Percentiles rank a stretch among this genome's conserved stretches.
Conservation (phyloP, 2,329 filamentous ascomycete genomes). For the Alternaria metachromatica region DNA sequence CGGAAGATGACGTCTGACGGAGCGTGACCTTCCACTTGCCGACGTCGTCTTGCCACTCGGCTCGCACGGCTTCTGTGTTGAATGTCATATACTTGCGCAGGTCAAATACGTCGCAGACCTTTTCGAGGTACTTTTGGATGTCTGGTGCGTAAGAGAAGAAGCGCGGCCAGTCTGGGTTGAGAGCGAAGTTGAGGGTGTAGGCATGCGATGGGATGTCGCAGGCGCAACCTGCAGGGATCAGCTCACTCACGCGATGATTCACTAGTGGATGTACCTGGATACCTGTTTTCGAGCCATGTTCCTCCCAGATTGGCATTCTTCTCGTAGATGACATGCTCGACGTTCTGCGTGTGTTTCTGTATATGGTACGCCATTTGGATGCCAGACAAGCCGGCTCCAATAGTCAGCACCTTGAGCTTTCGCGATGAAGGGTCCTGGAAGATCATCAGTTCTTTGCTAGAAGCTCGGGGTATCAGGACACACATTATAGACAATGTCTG, state of each 20-base stretch:
- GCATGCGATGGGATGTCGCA: constrained; percentile 57
- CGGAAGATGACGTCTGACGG: constrained; percentile 47
- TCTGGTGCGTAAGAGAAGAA: constrained; percentile 57
- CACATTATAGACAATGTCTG: constrained; percentile 48
- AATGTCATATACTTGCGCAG: constrained; percentile 62
- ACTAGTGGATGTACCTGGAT: constrained; percentile 28
- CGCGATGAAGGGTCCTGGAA: constrained; percentile 20
- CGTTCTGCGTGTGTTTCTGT: constrained; percentile 51
- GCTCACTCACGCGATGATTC: too few species aligned
- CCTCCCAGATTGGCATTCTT: constrained; percentile 55
- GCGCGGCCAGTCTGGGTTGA: constrained; percentile 57
- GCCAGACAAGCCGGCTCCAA: constrained; percentile 57
- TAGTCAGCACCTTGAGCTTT: constrained; percentile 56
- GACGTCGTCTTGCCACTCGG: constrained; percentile 57
- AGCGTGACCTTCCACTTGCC: constrained; percentile 60
- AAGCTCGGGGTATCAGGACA: neutral
- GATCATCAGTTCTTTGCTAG: neutral
- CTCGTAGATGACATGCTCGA: constrained; percentile 58
- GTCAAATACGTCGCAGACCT: constrained; percentile 57
- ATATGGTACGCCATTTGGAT: constrained; percentile 58
- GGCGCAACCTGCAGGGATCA: constrained; percentile 38
- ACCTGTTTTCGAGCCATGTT: constrained; percentile 56
- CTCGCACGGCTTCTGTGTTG: constrained; percentile 55
- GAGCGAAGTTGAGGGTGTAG: constrained; percentile 54
- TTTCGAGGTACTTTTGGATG: constrained; percentile 58